Percentiles rank a stretch among this genome's conserved stretches.
Evolutionary conservation across 768 basidiomycete genomes (phyloP).

Genomic region (Serendipita vermifera): DNA sequence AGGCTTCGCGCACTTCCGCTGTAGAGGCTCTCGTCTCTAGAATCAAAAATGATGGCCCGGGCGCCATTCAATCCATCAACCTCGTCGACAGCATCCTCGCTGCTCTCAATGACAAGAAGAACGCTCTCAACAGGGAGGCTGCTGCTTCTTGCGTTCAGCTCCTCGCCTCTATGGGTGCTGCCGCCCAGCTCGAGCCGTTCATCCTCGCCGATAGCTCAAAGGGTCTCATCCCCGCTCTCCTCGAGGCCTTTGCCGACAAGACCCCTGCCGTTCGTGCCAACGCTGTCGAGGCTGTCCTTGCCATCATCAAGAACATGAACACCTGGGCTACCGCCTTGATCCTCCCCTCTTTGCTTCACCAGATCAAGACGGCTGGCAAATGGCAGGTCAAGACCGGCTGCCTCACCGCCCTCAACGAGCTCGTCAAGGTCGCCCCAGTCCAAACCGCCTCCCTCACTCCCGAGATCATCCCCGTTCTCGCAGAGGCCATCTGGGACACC

Average conservation of each 20-base stretch:
- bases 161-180: slow-evolving; percentile 52
- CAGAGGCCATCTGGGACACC: slow-evolving; percentile 97
- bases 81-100: slow-evolving; percentile 65
- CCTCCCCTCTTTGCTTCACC: slow-evolving; percentile 77
- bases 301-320: slow-evolving; percentile 65
- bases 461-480: slow-evolving; percentile 85
- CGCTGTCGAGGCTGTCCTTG: slow-evolving; percentile 69
- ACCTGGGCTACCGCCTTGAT: slow-evolving; percentile 76
- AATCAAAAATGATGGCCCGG: slow-evolving; percentile 74
- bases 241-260: slow-evolving; percentile 93
- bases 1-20: slow-evolving; percentile 61
- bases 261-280: slow-evolving; percentile 75
- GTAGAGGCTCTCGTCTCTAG: slow-evolving; percentile 54
- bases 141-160: slow-evolving; percentile 59
- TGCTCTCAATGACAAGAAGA: slow-evolving; percentile 92
- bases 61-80: slow-evolving; percentile 53
- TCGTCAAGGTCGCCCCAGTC: slow-evolving; percentile 65
- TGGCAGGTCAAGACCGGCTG: slow-evolving; percentile 94
- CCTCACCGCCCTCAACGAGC: slow-evolving; percentile 69
- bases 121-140: slow-evolving; percentile 78
- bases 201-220: slow-evolving; percentile 55
- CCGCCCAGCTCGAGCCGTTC: slow-evolving; percentile 74
- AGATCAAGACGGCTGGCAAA: slow-evolving; percentile 92
- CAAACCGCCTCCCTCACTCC: slow-evolving; percentile 86
- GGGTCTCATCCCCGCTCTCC: slow-evolving; percentile 71